Evolutionary conservation across 495 filamentous ascomycete genomes (phyloP), one percentile per base, ranked within the genome.

Genomic region (Aspergillus baeticus): DNA sequence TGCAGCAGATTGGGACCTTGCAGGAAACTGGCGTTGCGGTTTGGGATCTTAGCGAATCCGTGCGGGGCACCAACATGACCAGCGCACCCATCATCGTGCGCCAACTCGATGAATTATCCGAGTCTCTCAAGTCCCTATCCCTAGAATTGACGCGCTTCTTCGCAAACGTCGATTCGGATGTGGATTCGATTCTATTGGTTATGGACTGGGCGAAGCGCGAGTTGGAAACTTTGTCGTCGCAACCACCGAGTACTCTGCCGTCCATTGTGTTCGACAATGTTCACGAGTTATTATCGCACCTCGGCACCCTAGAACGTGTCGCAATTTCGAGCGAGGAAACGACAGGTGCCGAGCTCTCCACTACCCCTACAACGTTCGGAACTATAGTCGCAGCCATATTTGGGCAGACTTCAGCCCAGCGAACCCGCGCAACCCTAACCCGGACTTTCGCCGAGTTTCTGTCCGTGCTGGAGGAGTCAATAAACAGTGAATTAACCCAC

Each of bases 121-220:
- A 95, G 51, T 89, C 83, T 41, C 77, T 96, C 21, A 94, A 92
- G 67, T 85, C 81, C 2, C 77, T 96, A 1, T 87, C 88, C 2
- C 77, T 90, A 10, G 91, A 95, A 62, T 74, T 96, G 20, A 93
- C 88, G 6, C 84, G 84, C 59, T 96, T 96, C 72, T 96, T 96
- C 63, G 87, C 91, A 33, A 90, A 90, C 55, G 90, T 96, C 13
- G 89, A 96, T 66, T 89, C 90, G 11, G 92, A 96, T 62, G 87
- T 96, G 58, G 92, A 96, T 66, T 85, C 87, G 51, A 94, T 96
- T 54, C 77, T 96, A 23, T 87, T 93, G 38, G 89, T 92, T 13
- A 96, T 96, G 91, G 90, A 95, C 68, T 96, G 92, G 92, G 89
- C 90, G 31, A 86, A 87, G 63, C 86, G 90, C 45, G 90, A 96